Evolutionary conservation across 75 land plant genomes (phyloP).

Genomic region (Picea glauca): DNA sequence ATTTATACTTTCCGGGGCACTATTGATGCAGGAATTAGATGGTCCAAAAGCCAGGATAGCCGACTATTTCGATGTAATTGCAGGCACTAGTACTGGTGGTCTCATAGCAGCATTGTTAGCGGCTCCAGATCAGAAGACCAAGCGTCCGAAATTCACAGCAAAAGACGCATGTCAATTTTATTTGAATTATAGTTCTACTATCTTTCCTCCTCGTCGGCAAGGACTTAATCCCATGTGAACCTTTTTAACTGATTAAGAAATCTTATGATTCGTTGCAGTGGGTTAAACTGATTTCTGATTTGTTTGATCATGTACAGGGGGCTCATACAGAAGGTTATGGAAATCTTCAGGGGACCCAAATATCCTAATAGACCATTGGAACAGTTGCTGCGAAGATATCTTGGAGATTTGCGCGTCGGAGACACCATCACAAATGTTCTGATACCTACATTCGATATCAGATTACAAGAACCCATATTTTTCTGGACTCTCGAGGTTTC

Average conservation of each 20-base stretch:
- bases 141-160: constrained; percentile 26
- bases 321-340: neutral
- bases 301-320: neutral
- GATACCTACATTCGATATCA: constrained; percentile 38
- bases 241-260: neutral
- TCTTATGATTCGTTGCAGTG: neutral
- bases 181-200: constrained; percentile 14
- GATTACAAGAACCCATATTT: constrained; percentile 20
- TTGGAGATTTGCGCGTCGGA: constrained; percentile 11
- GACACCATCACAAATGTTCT: constrained; percentile 33
- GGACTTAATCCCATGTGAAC: neutral
- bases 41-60: constrained; percentile 30
- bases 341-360: constrained; percentile 23
- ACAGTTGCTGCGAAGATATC: neutral
- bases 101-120: constrained; percentile 33
- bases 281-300: neutral
- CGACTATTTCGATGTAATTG: constrained; percentile 41
- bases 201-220: constrained; percentile 13
- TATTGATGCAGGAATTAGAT: constrained; percentile 25
- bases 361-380: constrained; percentile 27
- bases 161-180: constrained; percentile 16
- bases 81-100: constrained; percentile 44
- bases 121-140: constrained; percentile 15
- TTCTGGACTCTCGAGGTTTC: too few relatives aligned
- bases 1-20: too few relatives aligned